Evolutionary conservation across 208 protist species (phyloP), one percentile per base, ranked within the genome.

Genomic region (Crithidia brevicula): DNA sequence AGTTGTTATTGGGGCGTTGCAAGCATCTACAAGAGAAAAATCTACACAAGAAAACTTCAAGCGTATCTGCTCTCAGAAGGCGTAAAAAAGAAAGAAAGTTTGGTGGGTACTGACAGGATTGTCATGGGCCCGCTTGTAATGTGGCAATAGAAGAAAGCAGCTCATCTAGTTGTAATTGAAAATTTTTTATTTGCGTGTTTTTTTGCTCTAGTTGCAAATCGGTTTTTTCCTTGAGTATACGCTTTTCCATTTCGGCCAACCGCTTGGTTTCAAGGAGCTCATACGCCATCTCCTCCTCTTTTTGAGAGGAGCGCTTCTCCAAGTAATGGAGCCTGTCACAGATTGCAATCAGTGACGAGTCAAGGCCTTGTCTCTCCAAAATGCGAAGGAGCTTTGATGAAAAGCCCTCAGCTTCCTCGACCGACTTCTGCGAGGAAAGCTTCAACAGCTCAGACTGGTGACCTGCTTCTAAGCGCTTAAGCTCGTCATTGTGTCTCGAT

Each of bases 101-200:
- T 30, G 25, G 34, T 4, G 22, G 58, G 30, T 72, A n/a, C n/a
- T n/a, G 16, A 28, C 20, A 34, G 28, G 30, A 54, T 15, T 7
- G 1, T 72, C 45, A 74, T 6, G 57, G 46, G 6, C 61, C 65
- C 11, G 72, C 58, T 38, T 78, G 65, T 31, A 72, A 40, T 6
- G 72, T 31, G 25, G 58, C 72, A 49, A 86, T 51, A 18, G 61
- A 53, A 27, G 65, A 43, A 31, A 96, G 77, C 25, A 96, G 69
- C 33, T 86, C 74, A 61, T 96, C 89, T 23, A 96, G 62, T 40
- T 93, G 80, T 1, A 82, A 20, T 2, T 75, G 82, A 51, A 95
- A 96, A 43, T 75, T 73, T 7, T 83, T 72, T 38, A 96, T 94
- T 68, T 96, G 86, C 38, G 84, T 77, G 67, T 94, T 95, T 69